These are phyloP conservation scores for Hsuehochloa calcarea DNA, from an alignment of 176 grass and related monocot genomes.

Conservation along the genomic window DNA sequence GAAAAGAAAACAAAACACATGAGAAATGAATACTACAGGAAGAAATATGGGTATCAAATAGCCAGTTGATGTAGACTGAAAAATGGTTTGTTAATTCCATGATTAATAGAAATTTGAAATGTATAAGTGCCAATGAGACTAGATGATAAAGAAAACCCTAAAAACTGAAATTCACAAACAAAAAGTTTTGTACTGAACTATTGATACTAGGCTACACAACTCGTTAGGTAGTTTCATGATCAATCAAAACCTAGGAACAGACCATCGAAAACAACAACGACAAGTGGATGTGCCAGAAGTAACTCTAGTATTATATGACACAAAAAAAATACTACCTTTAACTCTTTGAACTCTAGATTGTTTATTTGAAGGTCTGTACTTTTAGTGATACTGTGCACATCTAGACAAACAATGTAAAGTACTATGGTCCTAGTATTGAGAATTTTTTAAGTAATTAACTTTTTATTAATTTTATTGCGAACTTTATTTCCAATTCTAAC, in stretches of 20 bases:
- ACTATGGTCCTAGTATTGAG: background rate
- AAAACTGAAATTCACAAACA: background rate
- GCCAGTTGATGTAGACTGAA: background rate
- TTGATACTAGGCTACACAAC: background rate
- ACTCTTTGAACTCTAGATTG: background rate
- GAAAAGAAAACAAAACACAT: background rate
- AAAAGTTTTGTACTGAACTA: background rate
- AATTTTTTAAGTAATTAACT: no score
- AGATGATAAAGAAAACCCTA: background rate
- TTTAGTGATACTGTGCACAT: background rate
- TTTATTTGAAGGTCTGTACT: background rate
- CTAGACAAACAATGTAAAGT: background rate
- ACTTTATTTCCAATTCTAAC: no score
- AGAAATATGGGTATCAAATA: conserved; percentile 2
- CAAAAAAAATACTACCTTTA: background rate
- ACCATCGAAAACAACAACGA: background rate
- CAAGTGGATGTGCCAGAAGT: background rate
- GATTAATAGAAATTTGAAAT: background rate
- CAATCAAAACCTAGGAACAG: background rate
- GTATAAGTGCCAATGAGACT: background rate
- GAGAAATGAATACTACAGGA: conserved; percentile 8
- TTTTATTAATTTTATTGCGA: no score
- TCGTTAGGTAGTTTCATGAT: background rate
- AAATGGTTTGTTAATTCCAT: conserved; percentile 16
- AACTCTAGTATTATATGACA: background rate